Evolutionary conservation across 1,284 basidiomycete genomes (phyloP).

Genomic region (Ganoderma lucidum): DNA sequence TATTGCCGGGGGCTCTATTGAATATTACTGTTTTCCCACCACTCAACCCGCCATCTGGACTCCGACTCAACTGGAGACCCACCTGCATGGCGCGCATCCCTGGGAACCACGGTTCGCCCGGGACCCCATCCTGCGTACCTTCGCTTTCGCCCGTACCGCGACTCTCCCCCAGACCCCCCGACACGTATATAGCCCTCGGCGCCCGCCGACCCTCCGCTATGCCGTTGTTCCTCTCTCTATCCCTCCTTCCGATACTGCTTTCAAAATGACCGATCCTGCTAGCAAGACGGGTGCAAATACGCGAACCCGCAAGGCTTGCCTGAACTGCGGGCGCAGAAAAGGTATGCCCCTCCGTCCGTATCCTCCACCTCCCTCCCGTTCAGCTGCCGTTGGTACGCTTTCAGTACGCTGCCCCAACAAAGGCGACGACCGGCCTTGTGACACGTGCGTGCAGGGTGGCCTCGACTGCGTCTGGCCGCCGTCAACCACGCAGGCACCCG

Average conservation of each 20-base stretch:
- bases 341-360: neutral
- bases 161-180: neutral
- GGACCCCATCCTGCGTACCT: neutral
- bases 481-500: neutral
- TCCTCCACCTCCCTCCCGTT: neutral
- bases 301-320: neutral
- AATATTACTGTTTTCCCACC: constrained; percentile 5
- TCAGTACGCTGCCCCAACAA: neutral
- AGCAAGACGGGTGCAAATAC: neutral
- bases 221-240: neutral
- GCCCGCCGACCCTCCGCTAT: neutral
- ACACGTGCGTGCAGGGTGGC: neutral
- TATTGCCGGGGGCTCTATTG: constrained; percentile 1
- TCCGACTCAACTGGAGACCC: neutral
- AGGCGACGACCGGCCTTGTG: neutral
- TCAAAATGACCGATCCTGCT: too few species aligned
- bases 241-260: neutral
- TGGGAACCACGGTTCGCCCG: neutral
- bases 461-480: neutral
- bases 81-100: neutral
- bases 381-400: neutral
- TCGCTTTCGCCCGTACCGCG: neutral
- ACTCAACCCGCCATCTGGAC: neutral
- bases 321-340: constrained; percentile 1
- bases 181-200: neutral